Evolutionary conservation across 176 grass and related monocot species (phyloP).

Genomic region (Triticum monococcum): DNA sequence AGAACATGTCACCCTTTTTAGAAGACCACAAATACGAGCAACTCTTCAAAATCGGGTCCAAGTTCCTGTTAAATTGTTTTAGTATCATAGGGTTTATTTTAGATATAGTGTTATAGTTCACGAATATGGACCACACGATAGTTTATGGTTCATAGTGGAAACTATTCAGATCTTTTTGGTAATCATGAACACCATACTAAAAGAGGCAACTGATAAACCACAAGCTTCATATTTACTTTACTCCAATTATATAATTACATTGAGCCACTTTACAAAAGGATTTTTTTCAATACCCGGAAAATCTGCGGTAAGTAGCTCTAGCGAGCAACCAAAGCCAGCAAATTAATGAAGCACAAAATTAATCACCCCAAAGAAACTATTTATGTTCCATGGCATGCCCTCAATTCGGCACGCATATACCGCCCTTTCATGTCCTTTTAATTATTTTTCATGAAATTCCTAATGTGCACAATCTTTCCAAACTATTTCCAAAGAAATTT

Average conservation of each 20-base stretch:
- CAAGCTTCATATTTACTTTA: not conserved
- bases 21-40: not conserved
- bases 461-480: too few species aligned
- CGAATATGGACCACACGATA: not conserved
- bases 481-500: too few species aligned
- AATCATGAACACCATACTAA: conserved; percentile 17
- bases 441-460: too few species aligned
- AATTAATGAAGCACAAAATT: not conserved
- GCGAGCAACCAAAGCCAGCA: conserved; percentile 10
- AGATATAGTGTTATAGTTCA: not conserved
- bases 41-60: not conserved
- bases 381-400: conserved; percentile 11
- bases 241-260: conserved; percentile 26
- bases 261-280: conserved; percentile 2
- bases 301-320: too few species aligned
- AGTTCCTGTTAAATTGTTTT: not conserved
- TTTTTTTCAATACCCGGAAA: not conserved
- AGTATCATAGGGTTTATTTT: not conserved
- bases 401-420: conserved; percentile 20
- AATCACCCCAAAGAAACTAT: conserved; percentile 18
- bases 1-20: not conserved
- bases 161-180: not conserved
- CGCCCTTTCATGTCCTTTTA: not conserved
- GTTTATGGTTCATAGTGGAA: too few species aligned
- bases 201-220: conserved; percentile 24